Conservation (phyloP, 2,329 filamentous ascomycete species). For the Monilinia laxa region DNA sequence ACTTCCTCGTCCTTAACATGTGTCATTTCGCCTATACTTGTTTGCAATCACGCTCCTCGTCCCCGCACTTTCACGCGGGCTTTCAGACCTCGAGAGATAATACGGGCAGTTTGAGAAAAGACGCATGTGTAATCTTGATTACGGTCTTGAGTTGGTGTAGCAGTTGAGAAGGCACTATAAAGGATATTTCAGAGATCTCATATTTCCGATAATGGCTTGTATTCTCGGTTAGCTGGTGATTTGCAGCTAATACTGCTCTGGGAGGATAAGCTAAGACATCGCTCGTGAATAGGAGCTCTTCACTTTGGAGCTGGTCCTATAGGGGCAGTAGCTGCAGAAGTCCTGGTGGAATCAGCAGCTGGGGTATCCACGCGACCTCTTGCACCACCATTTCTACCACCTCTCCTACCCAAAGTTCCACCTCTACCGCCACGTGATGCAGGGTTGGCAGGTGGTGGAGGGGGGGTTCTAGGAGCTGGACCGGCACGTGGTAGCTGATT, state of each 20-base stretch:
- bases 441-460: conserved; percentile 27
- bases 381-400: conserved; percentile 32
- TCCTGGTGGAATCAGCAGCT: conserved; percentile 26
- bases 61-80: not conserved
- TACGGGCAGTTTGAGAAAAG: not conserved
- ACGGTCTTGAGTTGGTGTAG: not conserved
- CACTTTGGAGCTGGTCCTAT: conserved; percentile 35
- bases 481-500: conserved; percentile 80
- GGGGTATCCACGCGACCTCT: conserved; percentile 29
- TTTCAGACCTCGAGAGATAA: not conserved
- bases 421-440: conserved; percentile 31
- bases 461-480: conserved; percentile 48
- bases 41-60: not conserved
- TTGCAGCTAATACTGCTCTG: not conserved
- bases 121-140: not conserved
- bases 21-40: not conserved
- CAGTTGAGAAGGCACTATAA: not conserved
- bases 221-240: not conserved
- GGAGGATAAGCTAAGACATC: not conserved
- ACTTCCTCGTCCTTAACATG: not conserved
- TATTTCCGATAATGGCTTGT: not conserved
- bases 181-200: not conserved
- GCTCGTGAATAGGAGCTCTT: not conserved
- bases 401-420: conserved; percentile 31
- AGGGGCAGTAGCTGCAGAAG: conserved; percentile 28